Percentiles rank a stretch among this genome's conserved stretches.
Evolutionary conservation across 1,284 basidiomycete species (phyloP).

Genomic region (Apiotrichum gracile): DNA sequence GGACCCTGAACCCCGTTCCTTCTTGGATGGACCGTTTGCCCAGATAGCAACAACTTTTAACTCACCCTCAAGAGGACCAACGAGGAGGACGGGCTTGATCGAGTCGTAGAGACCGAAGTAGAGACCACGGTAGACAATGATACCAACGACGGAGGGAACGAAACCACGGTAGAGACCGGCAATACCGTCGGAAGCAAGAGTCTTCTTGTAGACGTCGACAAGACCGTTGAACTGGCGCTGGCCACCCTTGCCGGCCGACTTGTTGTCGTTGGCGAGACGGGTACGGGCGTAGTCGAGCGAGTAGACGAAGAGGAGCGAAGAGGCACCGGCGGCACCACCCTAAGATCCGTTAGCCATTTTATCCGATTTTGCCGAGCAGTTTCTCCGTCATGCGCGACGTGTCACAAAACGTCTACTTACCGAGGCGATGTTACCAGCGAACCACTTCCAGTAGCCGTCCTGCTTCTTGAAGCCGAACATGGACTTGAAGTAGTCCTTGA

Average conservation of each 20-base stretch:
- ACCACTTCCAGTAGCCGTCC: slow-evolving; percentile 86
- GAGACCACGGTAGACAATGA: slow-evolving; percentile 82
- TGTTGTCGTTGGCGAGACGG: slow-evolving; percentile 90
- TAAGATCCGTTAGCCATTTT: background rate
- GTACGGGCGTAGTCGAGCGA: slow-evolving; percentile 94
- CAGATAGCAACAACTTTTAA: too few species aligned
- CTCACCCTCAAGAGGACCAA: slow-evolving; percentile 77
- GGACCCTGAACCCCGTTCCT: too few species aligned
- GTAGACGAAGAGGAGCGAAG: slow-evolving; percentile 91
- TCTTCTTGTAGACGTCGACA: slow-evolving; percentile 87
- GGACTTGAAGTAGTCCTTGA: slow-evolving; percentile 97
- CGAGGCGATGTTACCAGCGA: slow-evolving; percentile 84
- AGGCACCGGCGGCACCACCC: slow-evolving; percentile 95
- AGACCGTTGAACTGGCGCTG: slow-evolving; percentile 90
- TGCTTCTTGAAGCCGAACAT: slow-evolving; percentile 85
- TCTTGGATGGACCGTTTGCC: too few species aligned
- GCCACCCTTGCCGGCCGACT: slow-evolving; percentile 81
- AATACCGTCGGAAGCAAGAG: slow-evolving; percentile 79
- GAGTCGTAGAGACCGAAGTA: slow-evolving; percentile 89
- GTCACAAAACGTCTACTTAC: background rate
- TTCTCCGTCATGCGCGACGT: background rate
- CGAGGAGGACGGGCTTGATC: slow-evolving; percentile 85
- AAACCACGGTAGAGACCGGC: slow-evolving; percentile 92
- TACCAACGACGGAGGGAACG: slow-evolving; percentile 88
- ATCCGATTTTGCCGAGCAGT: background rate